These are phyloP conservation scores for Backusella sp. DNA, from an alignment of 192 early-diverging fungal genomes.

Conservation along the genomic window DNA sequence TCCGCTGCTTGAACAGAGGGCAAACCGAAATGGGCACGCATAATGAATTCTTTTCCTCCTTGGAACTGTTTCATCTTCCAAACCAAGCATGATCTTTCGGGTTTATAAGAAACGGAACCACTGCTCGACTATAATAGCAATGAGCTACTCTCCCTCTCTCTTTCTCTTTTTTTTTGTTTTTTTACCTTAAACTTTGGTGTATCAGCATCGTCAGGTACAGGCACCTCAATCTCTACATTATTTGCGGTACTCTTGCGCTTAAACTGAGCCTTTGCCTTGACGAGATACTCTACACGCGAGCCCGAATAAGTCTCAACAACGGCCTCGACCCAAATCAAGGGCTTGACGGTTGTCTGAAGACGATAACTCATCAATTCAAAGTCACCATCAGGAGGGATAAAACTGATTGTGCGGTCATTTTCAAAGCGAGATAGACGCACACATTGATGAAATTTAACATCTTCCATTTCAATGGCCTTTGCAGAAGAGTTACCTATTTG, in stretches of 20 bases:
- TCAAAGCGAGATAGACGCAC: constrained; percentile 86
- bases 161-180: neutral
- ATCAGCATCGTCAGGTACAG: constrained; percentile 98
- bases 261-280: constrained; percentile 97
- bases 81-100: constrained; percentile 89
- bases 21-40: constrained; percentile 84
- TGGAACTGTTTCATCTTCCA: constrained; percentile 99
- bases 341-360: constrained; percentile 78
- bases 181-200: constrained; percentile 85
- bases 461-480: constrained; percentile 89
- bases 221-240: constrained; percentile 96
- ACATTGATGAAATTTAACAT: constrained; percentile 90
- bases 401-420: constrained; percentile 86
- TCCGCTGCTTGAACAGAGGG: constrained; percentile 82
- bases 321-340: constrained; percentile 83
- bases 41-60: constrained; percentile 94
- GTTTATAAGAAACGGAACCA: constrained; percentile 89
- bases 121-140: constrained; percentile 60
- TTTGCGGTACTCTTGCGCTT: constrained; percentile 97
- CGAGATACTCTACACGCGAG: constrained; percentile 92
- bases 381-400: constrained; percentile 73
- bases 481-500: constrained; percentile 13
- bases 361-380: constrained; percentile 88
- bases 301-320: constrained; percentile 86
- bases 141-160: neutral